Evolutionary conservation across 179 eudicot species (phyloP).

Genomic region (Nepenthes alata): DNA sequence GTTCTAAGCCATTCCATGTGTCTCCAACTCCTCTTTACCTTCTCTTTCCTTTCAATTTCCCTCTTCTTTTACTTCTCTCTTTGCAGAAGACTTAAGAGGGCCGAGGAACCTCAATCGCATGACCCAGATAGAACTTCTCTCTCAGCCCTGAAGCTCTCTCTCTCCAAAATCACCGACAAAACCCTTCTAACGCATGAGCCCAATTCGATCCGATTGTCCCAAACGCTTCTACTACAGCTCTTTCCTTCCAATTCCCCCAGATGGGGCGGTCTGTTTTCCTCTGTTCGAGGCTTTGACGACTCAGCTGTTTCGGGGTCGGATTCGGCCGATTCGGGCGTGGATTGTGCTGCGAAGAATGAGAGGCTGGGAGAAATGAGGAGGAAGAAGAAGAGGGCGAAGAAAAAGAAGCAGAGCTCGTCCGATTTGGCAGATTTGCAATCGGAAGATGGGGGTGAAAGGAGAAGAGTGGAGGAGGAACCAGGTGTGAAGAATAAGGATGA

Average conservation of each 20-base stretch:
- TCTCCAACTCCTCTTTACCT: constrained; percentile 12
- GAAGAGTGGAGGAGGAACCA: not conserved
- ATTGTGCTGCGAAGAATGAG: constrained; percentile 4
- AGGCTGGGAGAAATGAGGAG: constrained; percentile 18
- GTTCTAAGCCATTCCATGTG: not conserved
- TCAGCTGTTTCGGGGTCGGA: constrained; percentile 17
- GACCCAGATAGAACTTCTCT: constrained; percentile 4
- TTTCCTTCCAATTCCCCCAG: constrained; percentile 34
- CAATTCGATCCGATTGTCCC: constrained; percentile 23
- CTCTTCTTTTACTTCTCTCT: constrained; percentile 14
- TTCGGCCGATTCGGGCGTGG: constrained; percentile 9
- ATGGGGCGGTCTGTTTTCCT: constrained; percentile 21
- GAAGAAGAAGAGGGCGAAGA: constrained; percentile 21
- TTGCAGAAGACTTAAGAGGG: constrained; percentile 11
- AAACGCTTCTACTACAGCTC: constrained; percentile 29
- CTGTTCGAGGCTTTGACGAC: constrained; percentile 9
- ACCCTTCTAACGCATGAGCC: constrained; percentile 10
- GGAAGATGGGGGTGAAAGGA: constrained; percentile 7
- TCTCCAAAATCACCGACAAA: constrained; percentile 10
- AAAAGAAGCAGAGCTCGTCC: constrained; percentile 21
- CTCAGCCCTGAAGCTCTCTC: constrained; percentile 10
- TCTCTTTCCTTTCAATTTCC: constrained; percentile 16
- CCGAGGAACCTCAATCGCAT: constrained; percentile 7
- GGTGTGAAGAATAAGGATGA: constrained; percentile 23
- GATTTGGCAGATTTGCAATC: constrained; percentile 13